These are phyloP conservation scores for Solanum medicagineum DNA, from an alignment of 257 asterid species.

Conservation along the genomic window DNA sequence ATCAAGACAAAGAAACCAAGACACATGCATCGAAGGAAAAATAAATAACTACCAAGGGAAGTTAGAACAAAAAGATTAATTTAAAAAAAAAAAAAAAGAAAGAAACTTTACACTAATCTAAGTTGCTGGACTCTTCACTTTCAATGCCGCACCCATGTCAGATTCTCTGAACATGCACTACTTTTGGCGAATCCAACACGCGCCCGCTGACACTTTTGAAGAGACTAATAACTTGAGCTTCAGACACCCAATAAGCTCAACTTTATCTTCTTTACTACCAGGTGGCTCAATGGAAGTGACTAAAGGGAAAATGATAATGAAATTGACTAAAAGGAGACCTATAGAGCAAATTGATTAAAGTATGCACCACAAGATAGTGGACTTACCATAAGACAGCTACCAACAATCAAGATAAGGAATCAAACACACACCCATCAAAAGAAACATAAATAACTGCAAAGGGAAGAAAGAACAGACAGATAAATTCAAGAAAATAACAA, in stretches of 20 bases:
- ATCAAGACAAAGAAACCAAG: neutral
- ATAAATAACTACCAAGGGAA: neutral
- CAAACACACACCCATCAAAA: neutral
- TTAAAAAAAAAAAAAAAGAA: neutral
- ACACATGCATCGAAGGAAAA: neutral
- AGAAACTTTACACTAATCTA: neutral
- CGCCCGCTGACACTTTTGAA: no score
- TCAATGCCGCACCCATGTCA: no score
- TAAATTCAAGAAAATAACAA: neutral
- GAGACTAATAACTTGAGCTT: constrained; percentile 65
- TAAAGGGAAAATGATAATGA: neutral
- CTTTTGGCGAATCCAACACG: no score
- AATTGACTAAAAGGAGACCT: neutral
- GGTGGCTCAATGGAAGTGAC: constrained; percentile 18
- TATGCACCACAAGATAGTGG: neutral
- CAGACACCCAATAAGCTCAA: constrained; percentile 23
- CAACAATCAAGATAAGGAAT: no score
- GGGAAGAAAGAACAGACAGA: neutral
- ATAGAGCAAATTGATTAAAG: neutral
- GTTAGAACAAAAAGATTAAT: neutral
- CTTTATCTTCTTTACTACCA: constrained; percentile 13
- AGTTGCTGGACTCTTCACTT: no score
- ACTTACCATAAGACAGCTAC: no score
- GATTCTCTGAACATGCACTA: no score
- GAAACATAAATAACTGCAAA: neutral